Evolutionary conservation across 345 rosid species (phyloP), one percentile per base, ranked within the genome.

Genomic region (Eutrema heterophyllum): DNA sequence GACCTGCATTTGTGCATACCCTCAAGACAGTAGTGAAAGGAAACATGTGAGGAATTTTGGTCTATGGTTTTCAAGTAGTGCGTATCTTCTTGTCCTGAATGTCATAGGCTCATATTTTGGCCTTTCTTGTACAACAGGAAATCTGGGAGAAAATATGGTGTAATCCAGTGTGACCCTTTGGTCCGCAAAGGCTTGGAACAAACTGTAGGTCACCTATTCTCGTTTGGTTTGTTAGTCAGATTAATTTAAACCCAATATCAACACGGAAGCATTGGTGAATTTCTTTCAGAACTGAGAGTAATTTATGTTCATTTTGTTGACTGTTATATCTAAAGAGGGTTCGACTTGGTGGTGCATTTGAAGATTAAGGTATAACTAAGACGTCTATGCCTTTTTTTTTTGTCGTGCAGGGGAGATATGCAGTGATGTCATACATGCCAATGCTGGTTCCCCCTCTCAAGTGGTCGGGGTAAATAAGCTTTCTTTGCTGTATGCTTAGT

Each of bases 371-470:
- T 66, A 21, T 51, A 27, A 50, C 63, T 40, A 38, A 30, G 68
- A 53, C 51, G 36, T 24, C 43, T 69, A 21, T 21, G 24, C 24
- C 24, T 21, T 21, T 15, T 79, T 68, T 27, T 76, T 76, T 79
- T 40, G 77, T 78, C 45, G 38, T 56, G 70, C 90, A 95, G 99
- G 97, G 91, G 64, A 90, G 94, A 79, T 94, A 92, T 85, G 85
- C 92, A 87, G 96, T 95, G 79, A 86, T 95, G 70, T 97, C 98
- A 73, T 92, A 90, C 78, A 92, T 92, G 97, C 99, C 98, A 80
- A 95, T 95, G 99, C 76, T 95, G 91, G 87, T 95, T 67, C 99
- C 97, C 33, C 98, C 98, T 26, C 85, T 89, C 80, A 86, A 86
- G 70, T 95, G 99, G 99, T 85, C 89, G 36, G 86, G 97, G 99